phyloP scores from a whole-genome alignment of 164 flowering plant genomes.

The Pachysandra terminalis region DNA sequence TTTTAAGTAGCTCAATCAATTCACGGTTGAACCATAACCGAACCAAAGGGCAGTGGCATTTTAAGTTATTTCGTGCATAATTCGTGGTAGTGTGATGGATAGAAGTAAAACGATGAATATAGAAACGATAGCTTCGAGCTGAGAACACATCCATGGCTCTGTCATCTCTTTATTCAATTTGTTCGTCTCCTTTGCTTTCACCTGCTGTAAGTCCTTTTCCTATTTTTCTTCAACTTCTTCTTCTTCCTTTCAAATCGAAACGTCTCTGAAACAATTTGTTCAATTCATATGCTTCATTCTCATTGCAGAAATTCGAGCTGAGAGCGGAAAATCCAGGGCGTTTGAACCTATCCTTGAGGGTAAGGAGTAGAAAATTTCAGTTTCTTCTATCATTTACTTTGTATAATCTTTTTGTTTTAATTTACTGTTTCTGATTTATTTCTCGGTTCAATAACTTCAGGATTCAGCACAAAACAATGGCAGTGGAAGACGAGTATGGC shows the following conservation, averaged over 20 bases:
- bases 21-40: too few relatives aligned
- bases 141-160: constrained; percentile 22
- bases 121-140: constrained; percentile 21
- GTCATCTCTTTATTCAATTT: not conserved
- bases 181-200: not conserved
- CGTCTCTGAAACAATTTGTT: not conserved
- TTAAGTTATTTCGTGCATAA: too few relatives aligned
- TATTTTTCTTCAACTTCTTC: not conserved
- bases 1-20: too few relatives aligned
- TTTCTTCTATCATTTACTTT: not conserved
- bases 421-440: not conserved
- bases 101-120: too few relatives aligned
- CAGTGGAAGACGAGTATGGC: constrained; percentile 50
- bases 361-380: constrained; percentile 24
- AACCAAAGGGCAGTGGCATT: too few relatives aligned
- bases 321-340: constrained; percentile 18
- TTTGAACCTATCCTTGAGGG: constrained; percentile 15
- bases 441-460: constrained; percentile 20
- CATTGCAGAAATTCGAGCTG: constrained; percentile 17
- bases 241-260: not conserved
- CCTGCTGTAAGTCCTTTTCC: constrained; percentile 13
- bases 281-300: not conserved
- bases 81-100: constrained; percentile 7
- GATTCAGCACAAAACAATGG: constrained; percentile 19
- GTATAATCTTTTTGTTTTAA: not conserved